These are phyloP conservation scores for Lichtheimia ramosa DNA, from an alignment of 371 early-diverging fungal species.

Conservation along the genomic window DNA sequence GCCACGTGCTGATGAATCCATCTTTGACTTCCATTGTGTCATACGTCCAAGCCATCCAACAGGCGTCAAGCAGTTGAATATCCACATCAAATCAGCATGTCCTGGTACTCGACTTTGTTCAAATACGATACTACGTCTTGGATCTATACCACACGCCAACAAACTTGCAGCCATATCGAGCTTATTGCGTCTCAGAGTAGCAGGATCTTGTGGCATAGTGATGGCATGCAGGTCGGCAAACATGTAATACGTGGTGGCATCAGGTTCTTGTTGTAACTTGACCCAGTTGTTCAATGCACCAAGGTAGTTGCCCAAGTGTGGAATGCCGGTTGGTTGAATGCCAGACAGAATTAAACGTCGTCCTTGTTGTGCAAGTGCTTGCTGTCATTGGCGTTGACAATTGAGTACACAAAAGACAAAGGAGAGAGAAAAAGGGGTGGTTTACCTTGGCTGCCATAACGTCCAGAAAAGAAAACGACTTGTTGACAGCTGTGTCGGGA, in stretches of 20 bases:
- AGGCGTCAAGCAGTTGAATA: conserved; percentile 83
- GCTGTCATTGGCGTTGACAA: not conserved
- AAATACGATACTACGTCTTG: conserved; percentile 74
- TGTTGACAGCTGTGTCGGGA: no score
- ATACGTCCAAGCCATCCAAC: conserved; percentile 89
- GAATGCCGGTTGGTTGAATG: conserved; percentile 93
- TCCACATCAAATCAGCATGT: conserved; percentile 88
- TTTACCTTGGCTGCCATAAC: conserved; percentile 1
- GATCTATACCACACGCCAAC: conserved; percentile 88
- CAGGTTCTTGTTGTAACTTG: conserved; percentile 59
- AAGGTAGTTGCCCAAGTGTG: conserved; percentile 94
- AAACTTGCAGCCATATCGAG: conserved; percentile 72
- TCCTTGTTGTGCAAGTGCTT: not conserved
- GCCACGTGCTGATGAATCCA: conserved; percentile 28
- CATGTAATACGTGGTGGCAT: conserved; percentile 60
- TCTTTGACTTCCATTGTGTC: conserved; percentile 94
- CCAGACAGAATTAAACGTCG: conserved; percentile 66
- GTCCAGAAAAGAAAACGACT: no score
- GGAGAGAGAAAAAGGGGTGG: not conserved
- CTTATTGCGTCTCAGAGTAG: conserved; percentile 59
- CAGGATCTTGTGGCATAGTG: conserved; percentile 80
- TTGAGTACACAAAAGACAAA: not conserved
- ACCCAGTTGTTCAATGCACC: conserved; percentile 92
- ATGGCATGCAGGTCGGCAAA: conserved; percentile 93
- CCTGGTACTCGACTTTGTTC: conserved; percentile 74